Base-by-base conservation (phyloP, 2,329 filamentous ascomycete species). In the Clarireedia paspali region DNA sequence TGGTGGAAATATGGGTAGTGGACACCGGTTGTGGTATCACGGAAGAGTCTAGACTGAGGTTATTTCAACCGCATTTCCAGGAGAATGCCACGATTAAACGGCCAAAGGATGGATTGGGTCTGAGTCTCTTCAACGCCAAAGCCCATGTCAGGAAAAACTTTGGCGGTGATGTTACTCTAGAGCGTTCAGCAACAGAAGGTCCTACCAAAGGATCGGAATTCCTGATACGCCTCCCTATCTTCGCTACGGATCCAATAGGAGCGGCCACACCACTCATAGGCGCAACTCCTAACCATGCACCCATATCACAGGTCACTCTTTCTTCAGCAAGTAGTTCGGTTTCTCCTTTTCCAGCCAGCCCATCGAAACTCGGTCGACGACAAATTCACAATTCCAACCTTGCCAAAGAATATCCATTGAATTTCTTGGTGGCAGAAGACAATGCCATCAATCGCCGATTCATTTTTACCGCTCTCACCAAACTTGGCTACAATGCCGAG, bases 81-180 rank as follows among this genome's bases (percentile, higher is more conserved):
- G 81, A 87, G 68, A 84, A 89, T 66, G 78, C 82, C 50, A 87
- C 84, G 1, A 80, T 83, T 14, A 87, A 83, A 6, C 75, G 85
- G 45, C 78, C 80, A 59, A 84, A 80, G 65, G 85, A 89, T 67
- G 85, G 85, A 0, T 73, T 88, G 3, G 85, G 85, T 0, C 72
- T 89, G 6, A 85, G 85, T 27, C 71, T 89, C 10, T 76, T 88
- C 65, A 85, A 88, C n/a, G 85, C 85, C 0, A 88, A 88, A 69
- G 84, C 84, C 3, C 74, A 88, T 47, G 82, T 85, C 5, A 76
- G 85, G 53, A 85, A 84, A 66, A 78, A 64, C 34, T 53, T 88
- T 55, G 83, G 84, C 26, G 85, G 85, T 15, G 85, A 88, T 68
- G 71, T 89, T 20, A 77, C 80, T 51, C 82, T 85, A 62, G 76